phyloP scores from a whole-genome alignment of 164 flowering plant genomes.

The Kalanchoe fedtschenkoi region DNA sequence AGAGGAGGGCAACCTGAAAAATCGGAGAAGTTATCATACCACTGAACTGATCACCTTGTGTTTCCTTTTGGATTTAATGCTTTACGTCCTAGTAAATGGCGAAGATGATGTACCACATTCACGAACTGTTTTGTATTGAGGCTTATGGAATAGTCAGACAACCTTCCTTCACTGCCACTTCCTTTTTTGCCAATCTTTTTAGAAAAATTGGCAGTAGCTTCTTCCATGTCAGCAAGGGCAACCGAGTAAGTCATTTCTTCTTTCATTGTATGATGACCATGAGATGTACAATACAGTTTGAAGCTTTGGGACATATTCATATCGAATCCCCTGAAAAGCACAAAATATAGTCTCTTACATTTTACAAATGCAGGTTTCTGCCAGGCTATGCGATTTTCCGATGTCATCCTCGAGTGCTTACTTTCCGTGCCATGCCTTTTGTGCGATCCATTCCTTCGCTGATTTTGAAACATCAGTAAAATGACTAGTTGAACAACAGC shows the following conservation, averaged over 20 bases:
- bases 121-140: conserved; percentile 70
- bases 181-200: conserved; percentile 78
- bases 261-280: conserved; percentile 41
- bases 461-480: conserved; percentile 24
- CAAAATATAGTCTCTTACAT: neutral
- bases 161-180: conserved; percentile 81
- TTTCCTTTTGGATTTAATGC: neutral
- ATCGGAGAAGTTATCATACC: neutral
- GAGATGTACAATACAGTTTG: conserved; percentile 26
- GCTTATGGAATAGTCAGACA: conserved; percentile 66
- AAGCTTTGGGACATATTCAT: conserved; percentile 29
- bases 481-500: conserved; percentile 34
- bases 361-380: neutral
- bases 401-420: conserved; percentile 10
- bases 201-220: conserved; percentile 58
- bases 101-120: conserved; percentile 49
- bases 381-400: neutral
- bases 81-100: neutral
- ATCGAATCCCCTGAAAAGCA: conserved; percentile 33
- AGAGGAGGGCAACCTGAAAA: conserved; percentile 80
- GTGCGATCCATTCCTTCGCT: conserved; percentile 22
- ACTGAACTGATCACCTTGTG: too few relatives aligned
- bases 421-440: conserved; percentile 31
- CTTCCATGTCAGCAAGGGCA: conserved; percentile 54
- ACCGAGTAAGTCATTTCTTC: conserved; percentile 61